Evolutionary conservation across 2,329 filamentous ascomycete species (phyloP).

Genomic region (Oidium heveae): DNA sequence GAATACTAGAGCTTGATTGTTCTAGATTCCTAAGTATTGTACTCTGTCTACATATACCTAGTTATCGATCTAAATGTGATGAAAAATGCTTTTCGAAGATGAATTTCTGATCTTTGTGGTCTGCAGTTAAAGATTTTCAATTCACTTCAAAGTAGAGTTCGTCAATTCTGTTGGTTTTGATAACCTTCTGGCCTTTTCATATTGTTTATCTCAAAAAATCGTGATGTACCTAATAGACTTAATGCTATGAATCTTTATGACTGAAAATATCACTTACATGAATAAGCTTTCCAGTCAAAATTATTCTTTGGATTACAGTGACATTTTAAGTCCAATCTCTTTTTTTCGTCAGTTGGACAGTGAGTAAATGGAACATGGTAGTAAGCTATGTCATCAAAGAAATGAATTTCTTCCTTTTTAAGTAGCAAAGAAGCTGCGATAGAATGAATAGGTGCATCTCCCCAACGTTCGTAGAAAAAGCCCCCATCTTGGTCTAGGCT

Average conservation of each 20-base stretch:
- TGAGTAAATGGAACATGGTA: constrained; percentile 96
- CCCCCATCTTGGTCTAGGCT: constrained; percentile 72
- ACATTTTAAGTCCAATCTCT: constrained; percentile 62
- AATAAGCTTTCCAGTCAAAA: constrained; percentile 98
- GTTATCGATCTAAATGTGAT: too few species aligned
- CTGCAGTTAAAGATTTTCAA: too few species aligned
- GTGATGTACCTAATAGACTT: constrained; percentile 40
- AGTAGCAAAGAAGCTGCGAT: constrained; percentile 74
- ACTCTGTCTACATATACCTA: too few species aligned
- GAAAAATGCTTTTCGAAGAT: too few species aligned
- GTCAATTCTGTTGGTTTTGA: constrained; percentile 38
- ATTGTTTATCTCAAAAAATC: constrained; percentile 64
- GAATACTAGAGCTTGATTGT: too few species aligned
- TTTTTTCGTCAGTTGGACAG: constrained; percentile 77
- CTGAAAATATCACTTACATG: constrained; percentile 38
- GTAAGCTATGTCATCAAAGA: constrained; percentile 98
- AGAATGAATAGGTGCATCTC: constrained; percentile 93
- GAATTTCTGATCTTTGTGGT: too few species aligned
- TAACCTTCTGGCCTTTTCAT: constrained; percentile 67
- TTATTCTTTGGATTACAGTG: constrained; percentile 90
- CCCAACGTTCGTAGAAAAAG: constrained; percentile 98
- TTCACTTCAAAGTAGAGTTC: too few species aligned
- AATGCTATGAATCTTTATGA: background rate
- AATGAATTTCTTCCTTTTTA: constrained; percentile 84
- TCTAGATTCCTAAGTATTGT: too few species aligned